Percentiles rank a stretch among this genome's conserved stretches.
Evolutionary conservation across 345 rosid genomes (phyloP).

Genomic region (Pugionium dolabratum): DNA sequence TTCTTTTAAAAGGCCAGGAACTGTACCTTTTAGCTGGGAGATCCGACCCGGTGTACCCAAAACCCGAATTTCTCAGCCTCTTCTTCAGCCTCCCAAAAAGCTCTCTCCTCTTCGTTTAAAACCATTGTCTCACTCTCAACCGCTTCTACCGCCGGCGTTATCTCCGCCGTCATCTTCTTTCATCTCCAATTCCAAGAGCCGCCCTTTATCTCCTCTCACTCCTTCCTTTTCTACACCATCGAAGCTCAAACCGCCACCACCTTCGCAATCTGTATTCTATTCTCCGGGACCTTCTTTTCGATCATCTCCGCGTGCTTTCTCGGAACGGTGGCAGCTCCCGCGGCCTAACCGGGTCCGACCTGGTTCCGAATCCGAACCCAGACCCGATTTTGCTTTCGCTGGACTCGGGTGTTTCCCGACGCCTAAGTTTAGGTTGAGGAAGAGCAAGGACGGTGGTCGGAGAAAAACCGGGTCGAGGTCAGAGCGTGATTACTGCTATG

Average conservation of each 20-base stretch:
- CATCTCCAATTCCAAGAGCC: constrained; percentile 29
- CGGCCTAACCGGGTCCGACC: constrained; percentile 46
- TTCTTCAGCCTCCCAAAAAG: constrained; percentile 36
- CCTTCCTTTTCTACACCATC: constrained; percentile 32
- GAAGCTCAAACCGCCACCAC: constrained; percentile 74
- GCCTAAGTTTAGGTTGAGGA: constrained; percentile 49
- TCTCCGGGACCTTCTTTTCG: constrained; percentile 62
- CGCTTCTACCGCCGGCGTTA: constrained; percentile 34
- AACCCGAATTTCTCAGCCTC: constrained; percentile 29
- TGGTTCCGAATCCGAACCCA: constrained; percentile 36
- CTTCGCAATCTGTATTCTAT: constrained; percentile 48
- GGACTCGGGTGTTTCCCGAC: constrained; percentile 73
- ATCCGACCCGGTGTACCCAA: constrained; percentile 95
- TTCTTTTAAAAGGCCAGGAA: constrained; percentile 74
- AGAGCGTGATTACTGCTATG: constrained; percentile 46
- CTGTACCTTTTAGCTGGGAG: constrained; percentile 95
- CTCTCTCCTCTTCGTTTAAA: constrained; percentile 43
- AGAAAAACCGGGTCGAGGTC: constrained; percentile 28
- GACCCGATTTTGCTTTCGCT: constrained; percentile 13
- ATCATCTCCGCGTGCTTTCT: constrained; percentile 56
- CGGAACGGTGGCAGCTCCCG: constrained; percentile 56
- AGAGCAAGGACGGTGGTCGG: constrained; percentile 41
- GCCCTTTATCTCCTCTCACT: constrained; percentile 38
- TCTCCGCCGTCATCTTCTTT: constrained; percentile 41
- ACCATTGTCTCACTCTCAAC: constrained; percentile 40